Evolutionary conservation across 768 basidiomycete species (phyloP).

Genomic region (Calocera cornea): DNA sequence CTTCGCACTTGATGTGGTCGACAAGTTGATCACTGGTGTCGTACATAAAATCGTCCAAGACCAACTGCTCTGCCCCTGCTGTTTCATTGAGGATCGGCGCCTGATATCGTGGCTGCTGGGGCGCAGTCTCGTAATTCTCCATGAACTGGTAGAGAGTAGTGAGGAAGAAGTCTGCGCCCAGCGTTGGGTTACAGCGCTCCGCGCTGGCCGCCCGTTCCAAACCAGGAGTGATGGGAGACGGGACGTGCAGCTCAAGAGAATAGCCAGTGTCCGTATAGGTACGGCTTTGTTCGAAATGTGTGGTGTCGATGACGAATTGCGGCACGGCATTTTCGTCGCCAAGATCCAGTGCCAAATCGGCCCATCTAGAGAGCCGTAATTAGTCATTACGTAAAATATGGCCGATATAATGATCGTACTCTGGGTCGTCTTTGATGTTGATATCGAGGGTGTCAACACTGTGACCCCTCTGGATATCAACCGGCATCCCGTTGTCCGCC

Average conservation of each 20-base stretch:
- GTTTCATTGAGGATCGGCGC: neutral
- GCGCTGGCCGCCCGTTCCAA: neutral
- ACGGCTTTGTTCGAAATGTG: neutral
- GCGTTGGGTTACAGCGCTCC: neutral
- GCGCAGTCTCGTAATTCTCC: conserved; percentile 2
- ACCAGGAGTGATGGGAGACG: neutral
- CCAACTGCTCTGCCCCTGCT: neutral
- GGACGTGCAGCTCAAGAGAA: neutral
- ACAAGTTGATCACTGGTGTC: neutral
- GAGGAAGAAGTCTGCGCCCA: neutral
- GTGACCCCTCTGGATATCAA: neutral
- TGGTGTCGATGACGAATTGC: neutral
- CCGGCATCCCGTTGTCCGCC: neutral
- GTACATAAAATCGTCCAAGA: neutral
- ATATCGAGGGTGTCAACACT: neutral
- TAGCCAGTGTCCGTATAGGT: neutral
- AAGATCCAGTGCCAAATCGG: neutral
- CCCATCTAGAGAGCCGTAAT: neutral
- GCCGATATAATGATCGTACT: neutral
- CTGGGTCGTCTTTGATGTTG: neutral
- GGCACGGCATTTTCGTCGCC: neutral
- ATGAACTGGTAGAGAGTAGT: neutral
- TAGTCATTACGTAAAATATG: neutral
- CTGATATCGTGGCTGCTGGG: neutral
- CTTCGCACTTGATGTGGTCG: neutral